Conservation (phyloP, 2,329 filamentous ascomycete genomes). For the Xylariaceae sp. region DNA sequence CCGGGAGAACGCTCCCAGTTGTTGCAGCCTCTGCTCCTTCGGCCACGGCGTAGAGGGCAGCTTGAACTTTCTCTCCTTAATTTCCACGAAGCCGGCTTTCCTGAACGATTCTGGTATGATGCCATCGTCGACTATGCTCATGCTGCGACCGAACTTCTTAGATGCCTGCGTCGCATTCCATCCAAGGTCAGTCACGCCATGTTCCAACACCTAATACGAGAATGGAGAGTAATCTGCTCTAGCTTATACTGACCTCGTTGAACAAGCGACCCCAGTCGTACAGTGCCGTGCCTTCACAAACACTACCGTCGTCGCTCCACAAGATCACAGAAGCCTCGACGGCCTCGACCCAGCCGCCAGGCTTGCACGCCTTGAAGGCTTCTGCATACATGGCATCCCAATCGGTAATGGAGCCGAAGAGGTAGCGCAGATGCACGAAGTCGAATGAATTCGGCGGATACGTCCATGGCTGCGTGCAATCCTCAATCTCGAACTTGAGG, state of each 20-base stretch:
- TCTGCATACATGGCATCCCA: constrained; percentile 58
- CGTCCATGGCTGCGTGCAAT: constrained; percentile 58
- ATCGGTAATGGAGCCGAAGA: constrained; percentile 59
- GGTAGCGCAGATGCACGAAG: constrained; percentile 61
- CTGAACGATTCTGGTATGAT: constrained; percentile 58
- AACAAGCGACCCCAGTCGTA: constrained; percentile 39
- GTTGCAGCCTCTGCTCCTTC: constrained; percentile 35
- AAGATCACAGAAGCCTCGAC: constrained; percentile 27
- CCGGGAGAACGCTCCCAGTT: constrained; percentile 38
- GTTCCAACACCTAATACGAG: neutral
- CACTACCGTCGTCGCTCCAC: constrained; percentile 30
- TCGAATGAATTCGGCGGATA: constrained; percentile 51
- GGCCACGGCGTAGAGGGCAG: constrained; percentile 45
- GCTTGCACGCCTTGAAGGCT: constrained; percentile 55
- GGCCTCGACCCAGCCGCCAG: constrained; percentile 45
- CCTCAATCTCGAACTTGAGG: constrained; percentile 67
- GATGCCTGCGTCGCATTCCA: constrained; percentile 16
- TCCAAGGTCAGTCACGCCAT: neutral
- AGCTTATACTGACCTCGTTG: constrained; percentile 50
- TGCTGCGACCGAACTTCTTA: constrained; percentile 48
- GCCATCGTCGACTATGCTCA: constrained; percentile 57
- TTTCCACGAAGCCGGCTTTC: constrained; percentile 62
- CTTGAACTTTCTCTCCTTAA: constrained; percentile 58
- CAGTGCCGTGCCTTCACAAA: constrained; percentile 26
- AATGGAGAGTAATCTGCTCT: neutral